Percentiles rank a stretch among this genome's conserved stretches.
phyloP scores from a whole-genome alignment of 163 green algal species.

The Scenedesmus sp. region DNA sequence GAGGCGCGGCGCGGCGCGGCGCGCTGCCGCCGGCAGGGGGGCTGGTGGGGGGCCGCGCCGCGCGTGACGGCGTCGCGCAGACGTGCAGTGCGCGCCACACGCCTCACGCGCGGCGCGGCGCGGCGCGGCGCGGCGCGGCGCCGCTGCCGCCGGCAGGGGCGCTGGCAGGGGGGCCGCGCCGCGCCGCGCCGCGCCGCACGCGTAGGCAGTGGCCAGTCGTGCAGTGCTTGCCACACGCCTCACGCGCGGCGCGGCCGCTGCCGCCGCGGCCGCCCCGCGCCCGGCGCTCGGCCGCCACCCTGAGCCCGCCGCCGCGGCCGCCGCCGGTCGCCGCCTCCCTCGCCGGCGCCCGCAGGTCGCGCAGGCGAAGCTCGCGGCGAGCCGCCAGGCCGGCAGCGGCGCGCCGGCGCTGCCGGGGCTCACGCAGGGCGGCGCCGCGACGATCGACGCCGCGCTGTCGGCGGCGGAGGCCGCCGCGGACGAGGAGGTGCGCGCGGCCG shows the following conservation, averaged over 20 bases:
- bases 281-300: not conserved
- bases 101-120: too few species aligned
- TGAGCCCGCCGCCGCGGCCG: not conserved
- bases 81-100: too few species aligned
- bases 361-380: slow-evolving; percentile 16
- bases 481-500: slow-evolving; percentile 18
- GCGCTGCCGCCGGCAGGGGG: too few species aligned
- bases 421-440: slow-evolving; percentile 1
- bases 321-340: not conserved
- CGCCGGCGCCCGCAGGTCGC: slow-evolving; percentile 12
- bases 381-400: not conserved
- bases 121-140: too few species aligned
- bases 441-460: slow-evolving; percentile 33
- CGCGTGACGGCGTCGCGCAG: too few species aligned
- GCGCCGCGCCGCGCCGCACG: too few species aligned
- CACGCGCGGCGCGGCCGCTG: slow-evolving; percentile 10
- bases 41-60: too few species aligned
- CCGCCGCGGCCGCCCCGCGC: not conserved
- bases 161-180: too few species aligned
- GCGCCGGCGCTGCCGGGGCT: slow-evolving; percentile 5
- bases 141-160: too few species aligned
- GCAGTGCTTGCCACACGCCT: too few species aligned
- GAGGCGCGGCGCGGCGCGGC: too few species aligned
- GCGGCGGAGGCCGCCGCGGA: slow-evolving; percentile 14
- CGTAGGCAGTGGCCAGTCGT: too few species aligned